Evolutionary conservation across 352 stramenopile species (phyloP).

Genomic region (Phytophthora sp.): DNA sequence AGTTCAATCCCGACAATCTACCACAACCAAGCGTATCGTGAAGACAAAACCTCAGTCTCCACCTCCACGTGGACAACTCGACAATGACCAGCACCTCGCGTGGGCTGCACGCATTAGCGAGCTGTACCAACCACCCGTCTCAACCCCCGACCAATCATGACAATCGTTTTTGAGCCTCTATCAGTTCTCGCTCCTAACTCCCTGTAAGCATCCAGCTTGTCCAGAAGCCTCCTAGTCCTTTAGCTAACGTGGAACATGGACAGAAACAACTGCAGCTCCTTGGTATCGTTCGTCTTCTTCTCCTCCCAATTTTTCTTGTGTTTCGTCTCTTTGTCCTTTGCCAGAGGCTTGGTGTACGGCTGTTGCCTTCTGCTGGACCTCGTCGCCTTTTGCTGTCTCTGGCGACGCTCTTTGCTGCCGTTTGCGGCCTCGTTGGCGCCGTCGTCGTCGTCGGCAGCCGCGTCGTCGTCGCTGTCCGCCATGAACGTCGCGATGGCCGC

Average conservation of each 20-base stretch:
- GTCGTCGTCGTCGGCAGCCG: slow-evolving; percentile 3
- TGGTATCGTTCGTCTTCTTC: slow-evolving; percentile 26
- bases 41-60: slow-evolving; percentile 3
- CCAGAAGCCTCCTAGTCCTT: not conserved
- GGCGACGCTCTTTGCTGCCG: slow-evolving; percentile 12
- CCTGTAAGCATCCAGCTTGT: not conserved
- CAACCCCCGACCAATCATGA: not conserved
- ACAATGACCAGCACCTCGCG: slow-evolving; percentile 52
- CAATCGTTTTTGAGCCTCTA: not conserved
- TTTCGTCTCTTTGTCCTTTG: slow-evolving; percentile 1
- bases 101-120: slow-evolving; percentile 66
- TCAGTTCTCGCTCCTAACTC: too few species aligned
- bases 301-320: slow-evolving; percentile 6
- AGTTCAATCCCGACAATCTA: not conserved
- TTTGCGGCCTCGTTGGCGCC: not conserved
- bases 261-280: slow-evolving; percentile 65
- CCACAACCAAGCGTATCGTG: slow-evolving; percentile 1
- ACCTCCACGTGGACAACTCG: slow-evolving; percentile 19
- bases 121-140: slow-evolving; percentile 44
- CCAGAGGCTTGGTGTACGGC: slow-evolving; percentile 29
- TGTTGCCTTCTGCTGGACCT: slow-evolving; percentile 15
- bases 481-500: slow-evolving; percentile 82
- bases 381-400: not conserved
- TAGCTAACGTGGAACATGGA: slow-evolving; percentile 60
- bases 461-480: slow-evolving; percentile 55